A percentile compares a stretch with the other conserved stretches of the same genome.
Conservation (phyloP, 805 yeast genomes). For the Kuraishia floccosa region DNA sequence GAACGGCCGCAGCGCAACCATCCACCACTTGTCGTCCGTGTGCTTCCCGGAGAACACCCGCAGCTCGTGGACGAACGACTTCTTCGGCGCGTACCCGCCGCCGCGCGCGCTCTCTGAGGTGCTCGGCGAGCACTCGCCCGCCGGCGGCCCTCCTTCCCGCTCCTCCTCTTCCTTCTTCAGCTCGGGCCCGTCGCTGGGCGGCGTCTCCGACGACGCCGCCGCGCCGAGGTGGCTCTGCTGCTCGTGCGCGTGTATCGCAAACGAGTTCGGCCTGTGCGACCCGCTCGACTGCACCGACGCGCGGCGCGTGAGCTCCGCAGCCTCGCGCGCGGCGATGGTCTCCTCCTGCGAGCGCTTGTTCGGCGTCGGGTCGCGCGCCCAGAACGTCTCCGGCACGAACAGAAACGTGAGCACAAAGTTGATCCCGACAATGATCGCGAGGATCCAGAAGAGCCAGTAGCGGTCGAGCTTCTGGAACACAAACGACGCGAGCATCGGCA, state of each 20-base stretch:
- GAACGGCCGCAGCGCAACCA: conserved; percentile 44
- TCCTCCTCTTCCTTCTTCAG: neutral
- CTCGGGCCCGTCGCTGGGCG: neutral
- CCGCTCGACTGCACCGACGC: conserved; percentile 1
- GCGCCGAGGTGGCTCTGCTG: neutral
- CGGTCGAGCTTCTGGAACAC: conserved; percentile 35
- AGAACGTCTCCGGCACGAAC: conserved; percentile 56
- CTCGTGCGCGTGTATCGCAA: conserved; percentile 1
- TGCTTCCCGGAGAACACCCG: conserved; percentile 37
- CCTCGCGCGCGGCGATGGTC: conserved; percentile 32
- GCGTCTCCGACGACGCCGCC: conserved; percentile 3
- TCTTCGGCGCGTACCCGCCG: conserved; percentile 2
- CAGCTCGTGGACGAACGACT: conserved; percentile 20
- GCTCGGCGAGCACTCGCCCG: neutral
- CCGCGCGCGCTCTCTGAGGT: neutral
- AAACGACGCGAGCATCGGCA: conserved; percentile 45
- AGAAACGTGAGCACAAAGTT: conserved; percentile 31
- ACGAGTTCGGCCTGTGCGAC: conserved; percentile 4
- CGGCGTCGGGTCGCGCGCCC: conserved; percentile 44
- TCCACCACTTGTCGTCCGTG: conserved; percentile 38
- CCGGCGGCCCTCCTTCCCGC: neutral
- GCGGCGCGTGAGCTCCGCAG: conserved; percentile 13
- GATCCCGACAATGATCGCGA: conserved; percentile 38
- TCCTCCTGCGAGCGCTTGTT: conserved; percentile 35
- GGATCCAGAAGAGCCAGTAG: conserved; percentile 54